Percentiles rank a stretch among this genome's conserved stretches.
Evolutionary conservation across 148 eudicot species (phyloP).

Genomic region (Vaccinium darrowii): DNA sequence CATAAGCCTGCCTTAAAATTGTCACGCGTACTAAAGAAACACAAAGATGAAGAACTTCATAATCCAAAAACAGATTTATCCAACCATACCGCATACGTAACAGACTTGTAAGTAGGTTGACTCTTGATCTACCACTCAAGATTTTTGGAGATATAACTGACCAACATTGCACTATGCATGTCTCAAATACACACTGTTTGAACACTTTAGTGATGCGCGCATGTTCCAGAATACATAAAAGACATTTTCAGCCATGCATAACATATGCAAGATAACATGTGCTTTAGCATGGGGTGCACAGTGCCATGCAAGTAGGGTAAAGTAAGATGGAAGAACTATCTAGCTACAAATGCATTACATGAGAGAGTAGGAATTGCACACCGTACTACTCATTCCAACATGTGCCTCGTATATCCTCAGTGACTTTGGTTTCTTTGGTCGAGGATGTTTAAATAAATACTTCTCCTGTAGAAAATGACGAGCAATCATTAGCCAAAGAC

Average conservation of each 20-base stretch:
- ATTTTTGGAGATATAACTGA: not conserved
- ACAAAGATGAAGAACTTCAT: not conserved
- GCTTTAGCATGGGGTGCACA: not conserved
- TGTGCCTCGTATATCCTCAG: slow-evolving; percentile 91
- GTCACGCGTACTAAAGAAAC: not conserved
- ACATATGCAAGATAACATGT: not conserved
- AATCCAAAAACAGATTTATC: not conserved
- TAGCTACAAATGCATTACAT: slow-evolving; percentile 2
- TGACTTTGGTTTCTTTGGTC: slow-evolving; percentile 85
- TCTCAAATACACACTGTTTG: not conserved
- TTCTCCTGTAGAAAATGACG: slow-evolving; percentile 55
- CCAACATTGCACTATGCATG: not conserved
- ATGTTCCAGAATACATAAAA: not conserved
- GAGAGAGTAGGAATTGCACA: slow-evolving; percentile 40
- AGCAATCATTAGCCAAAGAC: slow-evolving; percentile 14
- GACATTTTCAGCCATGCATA: not conserved
- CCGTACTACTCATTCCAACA: slow-evolving; percentile 99
- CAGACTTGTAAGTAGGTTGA: not conserved
- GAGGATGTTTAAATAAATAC: slow-evolving; percentile 81
- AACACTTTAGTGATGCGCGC: not conserved
- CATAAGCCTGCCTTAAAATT: not conserved
- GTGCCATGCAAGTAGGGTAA: not conserved
- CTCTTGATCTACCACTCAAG: not conserved
- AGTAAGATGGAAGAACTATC: not conserved
- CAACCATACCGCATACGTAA: not conserved